A percentile compares a stretch with the other conserved stretches of the same genome.
These are phyloP conservation scores for Ceriops tagal DNA, from an alignment of 345 rosid species.

Conservation along the genomic window DNA sequence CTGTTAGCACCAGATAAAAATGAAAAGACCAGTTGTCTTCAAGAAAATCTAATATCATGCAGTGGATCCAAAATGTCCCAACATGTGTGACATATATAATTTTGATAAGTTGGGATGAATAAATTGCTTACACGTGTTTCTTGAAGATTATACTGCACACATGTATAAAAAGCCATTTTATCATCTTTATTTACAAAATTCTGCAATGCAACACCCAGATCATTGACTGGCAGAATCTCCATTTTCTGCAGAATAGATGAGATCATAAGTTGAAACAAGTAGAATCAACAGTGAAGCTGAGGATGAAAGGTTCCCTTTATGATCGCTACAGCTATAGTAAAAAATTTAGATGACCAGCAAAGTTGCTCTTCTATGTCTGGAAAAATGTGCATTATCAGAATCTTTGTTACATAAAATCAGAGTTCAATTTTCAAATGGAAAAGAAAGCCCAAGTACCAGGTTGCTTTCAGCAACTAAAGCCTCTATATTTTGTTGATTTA, in stretches of 20 bases:
- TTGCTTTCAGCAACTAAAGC: slow-evolving; percentile 96
- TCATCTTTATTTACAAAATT: slow-evolving; percentile 98
- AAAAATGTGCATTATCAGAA: slow-evolving; percentile 6
- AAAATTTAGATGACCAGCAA: slow-evolving; percentile 3
- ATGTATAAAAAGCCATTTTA: slow-evolving; percentile 81
- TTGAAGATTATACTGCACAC: slow-evolving; percentile 80
- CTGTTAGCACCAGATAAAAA: slow-evolving; percentile 13
- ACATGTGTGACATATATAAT: slow-evolving; percentile 1
- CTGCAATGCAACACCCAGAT: slow-evolving; percentile 88
- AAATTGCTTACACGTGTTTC: slow-evolving; percentile 83
- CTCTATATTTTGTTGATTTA: slow-evolving; percentile 97
- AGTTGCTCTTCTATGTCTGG: slow-evolving; percentile 4
- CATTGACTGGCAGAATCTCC: slow-evolving; percentile 97
- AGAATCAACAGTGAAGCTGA: background rate
- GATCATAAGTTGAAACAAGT: slow-evolving; percentile 5
- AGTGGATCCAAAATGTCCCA: slow-evolving; percentile 2
- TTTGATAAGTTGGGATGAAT: slow-evolving; percentile 1
- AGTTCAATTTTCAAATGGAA: background rate
- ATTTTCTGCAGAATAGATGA: slow-evolving; percentile 65
- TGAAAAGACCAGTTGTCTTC: background rate
- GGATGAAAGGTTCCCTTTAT: background rate
- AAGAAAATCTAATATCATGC: background rate
- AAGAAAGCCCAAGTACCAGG: slow-evolving; percentile 47
- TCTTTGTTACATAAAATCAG: too few relatives aligned
- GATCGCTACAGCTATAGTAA: too few relatives aligned